Base-by-base conservation (phyloP, 208 protist genomes). In the Leishmania braziliensis region DNA sequence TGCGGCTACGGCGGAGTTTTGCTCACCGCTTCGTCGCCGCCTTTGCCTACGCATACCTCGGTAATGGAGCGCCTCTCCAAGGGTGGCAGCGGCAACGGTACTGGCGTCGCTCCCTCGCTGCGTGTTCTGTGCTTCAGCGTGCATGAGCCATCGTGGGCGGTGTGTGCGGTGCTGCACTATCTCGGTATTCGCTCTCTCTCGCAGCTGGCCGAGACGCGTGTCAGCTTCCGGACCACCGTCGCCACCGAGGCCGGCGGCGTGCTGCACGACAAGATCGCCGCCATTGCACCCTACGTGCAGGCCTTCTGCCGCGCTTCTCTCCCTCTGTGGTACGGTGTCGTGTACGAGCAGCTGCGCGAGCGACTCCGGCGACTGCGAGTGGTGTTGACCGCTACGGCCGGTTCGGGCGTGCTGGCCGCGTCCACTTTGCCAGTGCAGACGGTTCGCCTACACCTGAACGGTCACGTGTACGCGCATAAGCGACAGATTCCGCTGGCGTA, bases 281-380 rank as follows among this genome's bases (percentile, higher is more conserved):
- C 81, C 3, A 80, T 88, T n/a, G 68, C 81, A 29, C 90, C 91
- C 29, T 89, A 86, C 68, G 83, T 92, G 18, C 92, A 95, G 75
- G 77, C 76, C 14, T 90, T 88, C 82, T 82, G 90, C 23, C 70
- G 75, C 0, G 46, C 58, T 6, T 46, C 51, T 20, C 54, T 88
- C 70, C 83, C 88, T 29, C 46, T 75, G 26, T 88, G 87, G 72
- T 94, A 93, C 82, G 68, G 60, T n/a, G 16, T 92, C 62, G 65
- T 84, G 9, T 82, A 77, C 46, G 16, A 9, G 10, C 8, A 54
- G 1, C 69, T 96, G 20, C 48, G 33, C 56, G 43, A 81, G 51
- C 84, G 85, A 9, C 82, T 96, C 12, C 83, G 75, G 26, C 69
- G 81, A 36, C 84, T 94, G 20, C 74, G 78, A 33, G 85, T 91